Base-by-base conservation (phyloP, 495 filamentous ascomycete genomes). In the Penicillium macrosclerotiorum region DNA sequence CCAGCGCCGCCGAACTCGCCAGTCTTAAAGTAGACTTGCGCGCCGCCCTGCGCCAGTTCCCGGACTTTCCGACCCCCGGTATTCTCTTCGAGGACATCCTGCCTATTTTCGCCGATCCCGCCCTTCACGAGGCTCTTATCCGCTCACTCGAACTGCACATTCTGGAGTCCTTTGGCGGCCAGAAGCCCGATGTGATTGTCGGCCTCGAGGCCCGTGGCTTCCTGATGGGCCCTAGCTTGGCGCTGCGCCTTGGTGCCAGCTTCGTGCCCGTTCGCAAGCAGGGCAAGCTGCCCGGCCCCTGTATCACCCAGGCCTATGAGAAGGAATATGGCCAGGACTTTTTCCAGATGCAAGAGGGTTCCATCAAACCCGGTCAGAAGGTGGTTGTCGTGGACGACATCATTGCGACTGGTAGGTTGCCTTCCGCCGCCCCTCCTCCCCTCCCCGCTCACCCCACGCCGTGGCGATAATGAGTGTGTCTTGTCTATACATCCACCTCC, bases 41-140 rank as follows among this genome's bases (percentile, higher is more conserved):
- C 45, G 51, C 56, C 19, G 76, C 80, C 24, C 73, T 89, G 37
- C 79, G 82, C 52, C 85, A 87, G 68, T 95, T 86, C 73, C 86
- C 86, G 47, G 90, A 99, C 77, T 97, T 99, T 73, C 94, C 94
- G 25, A 84, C 85, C 37, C 85, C 87, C 5, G 94, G 94, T 64
- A 90, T 99, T 63, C 78, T 95, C 44, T 99, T 99, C 71, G 89
- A 96, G 78, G 94, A 99, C 70, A 96, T 99, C 72, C 82, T 99
- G 47, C 94, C 93, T 24, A 84, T 99, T 55, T 99, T 99, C 75
- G 84, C 86, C 65, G 75, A 88, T 54, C 80, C 82, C n/a, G 59
- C 65, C 19, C 71, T 90, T 38, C 93, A 96, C 69, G 74, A 75
- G 43, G 74, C 81, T 19, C 83, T 99, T 19, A 71, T 97, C 57